A percentile compares a stretch with the other conserved stretches of the same genome.
Evolutionary conservation across 2,329 filamentous ascomycete genomes (phyloP).

Genomic region (Xylariales sp.): DNA sequence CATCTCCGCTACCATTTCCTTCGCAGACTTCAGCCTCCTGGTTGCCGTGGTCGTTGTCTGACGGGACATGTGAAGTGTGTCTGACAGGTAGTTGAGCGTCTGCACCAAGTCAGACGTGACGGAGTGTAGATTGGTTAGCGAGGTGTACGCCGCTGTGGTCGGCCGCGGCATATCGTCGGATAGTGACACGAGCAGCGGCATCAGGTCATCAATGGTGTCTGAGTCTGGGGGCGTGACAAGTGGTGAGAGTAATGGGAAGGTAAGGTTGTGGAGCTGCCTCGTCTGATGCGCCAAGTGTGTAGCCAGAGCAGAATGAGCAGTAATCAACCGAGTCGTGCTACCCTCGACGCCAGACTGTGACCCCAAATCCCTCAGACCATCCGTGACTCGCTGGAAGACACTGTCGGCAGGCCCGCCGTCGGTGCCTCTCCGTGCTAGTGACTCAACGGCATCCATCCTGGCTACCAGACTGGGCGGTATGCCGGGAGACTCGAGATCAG

Average conservation of each 20-base stretch:
- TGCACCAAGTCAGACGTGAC: conserved; percentile 70
- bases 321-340: conserved; percentile 67
- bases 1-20: conserved; percentile 82
- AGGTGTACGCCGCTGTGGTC: conserved; percentile 57
- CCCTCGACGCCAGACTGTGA: conserved; percentile 69
- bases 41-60: conserved; percentile 81
- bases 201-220: conserved; percentile 63
- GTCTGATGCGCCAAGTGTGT: conserved; percentile 73
- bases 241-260: conserved; percentile 66
- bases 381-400: conserved; percentile 64
- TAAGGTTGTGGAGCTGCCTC: conserved; percentile 68
- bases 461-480: conserved; percentile 63
- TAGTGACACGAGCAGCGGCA: conserved; percentile 62
- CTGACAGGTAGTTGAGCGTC: conserved; percentile 79
- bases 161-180: conserved; percentile 63
- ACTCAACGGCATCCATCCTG: conserved; percentile 69
- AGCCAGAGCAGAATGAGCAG: conserved; percentile 68
- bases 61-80: conserved; percentile 89
- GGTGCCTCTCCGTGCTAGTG: conserved; percentile 59
- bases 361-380: conserved; percentile 65
- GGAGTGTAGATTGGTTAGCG: conserved; percentile 63
- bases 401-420: conserved; percentile 62
- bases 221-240: conserved; percentile 57
- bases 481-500: conserved; percentile 63
- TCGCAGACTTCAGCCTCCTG: conserved; percentile 72